Conservation (phyloP, 768 basidiomycete genomes). For the Tephrocybe sp. region DNA sequence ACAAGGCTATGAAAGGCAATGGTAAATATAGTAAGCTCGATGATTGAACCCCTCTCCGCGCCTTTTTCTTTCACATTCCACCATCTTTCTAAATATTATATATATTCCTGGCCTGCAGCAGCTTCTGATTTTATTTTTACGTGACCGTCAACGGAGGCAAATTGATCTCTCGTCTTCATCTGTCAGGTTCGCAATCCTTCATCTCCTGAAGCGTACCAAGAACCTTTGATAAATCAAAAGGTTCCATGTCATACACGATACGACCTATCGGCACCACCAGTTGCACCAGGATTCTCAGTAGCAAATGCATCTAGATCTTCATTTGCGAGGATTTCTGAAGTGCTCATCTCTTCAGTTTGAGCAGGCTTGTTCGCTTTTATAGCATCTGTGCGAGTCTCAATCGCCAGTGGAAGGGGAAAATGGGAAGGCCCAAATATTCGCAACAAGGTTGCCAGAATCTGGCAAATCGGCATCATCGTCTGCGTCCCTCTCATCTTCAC, state of each 20-base stretch:
- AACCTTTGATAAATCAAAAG: slow-evolving; percentile 65
- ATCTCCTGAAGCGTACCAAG: slow-evolving; percentile 63
- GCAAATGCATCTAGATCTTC: slow-evolving; percentile 6
- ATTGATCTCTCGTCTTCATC: slow-evolving; percentile 65
- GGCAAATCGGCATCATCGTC: slow-evolving; percentile 37
- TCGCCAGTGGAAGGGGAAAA: neutral
- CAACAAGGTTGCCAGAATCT: slow-evolving; percentile 44
- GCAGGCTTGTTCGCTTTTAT: neutral
- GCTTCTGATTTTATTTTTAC: too few species aligned
- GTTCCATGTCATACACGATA: slow-evolving; percentile 40
- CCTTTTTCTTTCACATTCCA: too few species aligned
- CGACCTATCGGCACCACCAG: slow-evolving; percentile 6
- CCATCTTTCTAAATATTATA: too few species aligned
- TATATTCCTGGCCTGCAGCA: neutral
- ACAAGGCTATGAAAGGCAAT: too few species aligned
- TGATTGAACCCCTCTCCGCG: too few species aligned
- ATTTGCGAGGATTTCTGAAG: neutral
- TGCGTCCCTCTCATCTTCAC: slow-evolving; percentile 30
- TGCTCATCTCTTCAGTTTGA: neutral
- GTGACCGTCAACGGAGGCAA: too few species aligned
- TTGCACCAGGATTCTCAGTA: neutral
- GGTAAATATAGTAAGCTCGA: too few species aligned
- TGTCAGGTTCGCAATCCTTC: slow-evolving; percentile 69
- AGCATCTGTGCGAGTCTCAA: neutral
- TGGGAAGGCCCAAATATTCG: slow-evolving; percentile 46